Evolutionary conservation across 768 basidiomycete species (phyloP).

Genomic region (Termitomyces sp.): DNA sequence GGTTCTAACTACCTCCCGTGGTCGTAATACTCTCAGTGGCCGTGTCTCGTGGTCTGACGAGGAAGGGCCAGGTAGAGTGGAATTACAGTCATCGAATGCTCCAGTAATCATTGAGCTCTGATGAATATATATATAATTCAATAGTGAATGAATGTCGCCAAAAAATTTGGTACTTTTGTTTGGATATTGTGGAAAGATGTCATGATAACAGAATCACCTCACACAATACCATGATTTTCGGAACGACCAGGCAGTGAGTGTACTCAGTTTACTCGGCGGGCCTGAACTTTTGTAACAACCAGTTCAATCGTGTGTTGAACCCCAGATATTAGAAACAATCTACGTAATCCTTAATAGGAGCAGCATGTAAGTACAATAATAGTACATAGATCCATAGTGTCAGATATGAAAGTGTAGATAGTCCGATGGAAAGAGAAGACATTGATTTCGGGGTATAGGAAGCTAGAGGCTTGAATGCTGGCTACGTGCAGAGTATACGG

Average conservation of each 20-base stretch:
- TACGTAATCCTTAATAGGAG: not conserved
- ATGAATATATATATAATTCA: not conserved
- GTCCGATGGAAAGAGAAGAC: not conserved
- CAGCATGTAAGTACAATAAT: not conserved
- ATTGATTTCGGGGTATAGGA: not conserved
- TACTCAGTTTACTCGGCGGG: no score
- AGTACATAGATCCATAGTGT: not conserved
- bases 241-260: no score
- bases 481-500: not conserved
- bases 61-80: constrained; percentile 13
- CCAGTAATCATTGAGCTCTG: constrained; percentile 13
- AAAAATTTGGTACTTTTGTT: no score
- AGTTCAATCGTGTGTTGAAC: not conserved
- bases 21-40: constrained; percentile 7
- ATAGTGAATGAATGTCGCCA: not conserved
- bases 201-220: no score
- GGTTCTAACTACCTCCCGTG: constrained; percentile 1
- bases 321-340: not conserved
- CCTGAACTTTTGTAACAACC: not conserved
- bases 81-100: constrained; percentile 15
- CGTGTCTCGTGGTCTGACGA: constrained; percentile 16
- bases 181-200: not conserved
- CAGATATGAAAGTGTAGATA: not conserved
- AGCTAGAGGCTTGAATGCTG: not conserved
- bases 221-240: no score